phyloP scores from a whole-genome alignment of 345 rosid species.

The Luvunga scandens region DNA sequence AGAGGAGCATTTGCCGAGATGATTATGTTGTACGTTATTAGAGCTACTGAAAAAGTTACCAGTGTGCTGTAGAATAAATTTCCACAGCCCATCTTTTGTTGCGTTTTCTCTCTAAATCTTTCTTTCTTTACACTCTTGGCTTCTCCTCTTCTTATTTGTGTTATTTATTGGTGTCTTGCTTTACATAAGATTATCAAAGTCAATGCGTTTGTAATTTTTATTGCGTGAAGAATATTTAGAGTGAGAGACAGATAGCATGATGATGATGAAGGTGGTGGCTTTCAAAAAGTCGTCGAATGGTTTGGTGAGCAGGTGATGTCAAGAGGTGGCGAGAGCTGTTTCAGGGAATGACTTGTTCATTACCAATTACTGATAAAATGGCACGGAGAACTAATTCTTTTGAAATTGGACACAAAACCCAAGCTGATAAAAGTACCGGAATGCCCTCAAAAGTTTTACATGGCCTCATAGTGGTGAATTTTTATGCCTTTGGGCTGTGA shows the following conservation, averaged over 20 bases:
- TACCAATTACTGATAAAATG: background rate
- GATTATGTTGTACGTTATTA: slow-evolving; percentile 94
- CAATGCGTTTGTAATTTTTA: background rate
- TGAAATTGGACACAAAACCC: background rate
- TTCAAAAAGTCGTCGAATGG: slow-evolving; percentile 14
- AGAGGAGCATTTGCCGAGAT: slow-evolving; percentile 94
- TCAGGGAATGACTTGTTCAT: background rate
- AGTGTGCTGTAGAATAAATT: slow-evolving; percentile 66
- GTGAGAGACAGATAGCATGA: background rate
- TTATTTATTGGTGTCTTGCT: background rate
- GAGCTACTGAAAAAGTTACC: slow-evolving; percentile 72
- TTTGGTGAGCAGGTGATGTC: background rate
- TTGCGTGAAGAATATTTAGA: background rate
- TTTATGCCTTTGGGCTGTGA: too few relatives aligned
- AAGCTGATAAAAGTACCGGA: background rate
- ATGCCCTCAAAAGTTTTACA: background rate
- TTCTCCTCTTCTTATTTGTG: too few relatives aligned
- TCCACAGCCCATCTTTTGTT: slow-evolving; percentile 68
- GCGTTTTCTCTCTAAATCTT: background rate
- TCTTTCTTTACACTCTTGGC: background rate
- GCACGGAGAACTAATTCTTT: too few relatives aligned
- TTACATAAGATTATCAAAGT: background rate
- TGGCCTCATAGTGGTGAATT: accelerated
- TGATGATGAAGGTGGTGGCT: slow-evolving; percentile 11
- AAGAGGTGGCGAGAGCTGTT: background rate